phyloP scores from a whole-genome alignment of 169 alveolate genomes.

The Cryptosporidium sp. region DNA sequence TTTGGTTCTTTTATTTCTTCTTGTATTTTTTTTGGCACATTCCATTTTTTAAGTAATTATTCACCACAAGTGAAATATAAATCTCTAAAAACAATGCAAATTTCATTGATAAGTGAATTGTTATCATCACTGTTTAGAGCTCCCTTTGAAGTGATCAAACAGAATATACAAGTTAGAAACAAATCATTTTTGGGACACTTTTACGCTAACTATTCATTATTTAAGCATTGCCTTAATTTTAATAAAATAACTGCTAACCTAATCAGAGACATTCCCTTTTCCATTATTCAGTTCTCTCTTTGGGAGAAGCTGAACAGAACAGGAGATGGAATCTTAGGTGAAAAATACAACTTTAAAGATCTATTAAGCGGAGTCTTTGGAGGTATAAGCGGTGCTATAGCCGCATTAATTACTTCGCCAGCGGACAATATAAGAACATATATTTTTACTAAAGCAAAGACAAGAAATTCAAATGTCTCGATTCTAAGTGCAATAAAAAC shows the following conservation, averaged over 20 bases:
- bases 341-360: neutral
- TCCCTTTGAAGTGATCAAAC: neutral
- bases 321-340: neutral
- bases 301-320: neutral
- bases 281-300: neutral
- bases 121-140: neutral
- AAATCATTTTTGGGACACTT: neutral
- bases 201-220: neutral
- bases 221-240: neutral
- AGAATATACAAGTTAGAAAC: neutral
- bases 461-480: too few species aligned
- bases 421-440: neutral
- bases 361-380: neutral
- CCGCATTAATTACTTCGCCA: neutral
- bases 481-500: neutral
- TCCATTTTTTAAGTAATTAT: neutral
- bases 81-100: neutral
- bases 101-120: neutral
- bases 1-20: neutral
- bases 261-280: conserved; percentile 3
- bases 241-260: neutral
- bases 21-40: neutral
- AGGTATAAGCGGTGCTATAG: neutral
- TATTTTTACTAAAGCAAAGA: neutral
- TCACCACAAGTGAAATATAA: neutral